Base-by-base conservation (phyloP, 495 filamentous ascomycete genomes). In the Astrocystis sublimbata region DNA sequence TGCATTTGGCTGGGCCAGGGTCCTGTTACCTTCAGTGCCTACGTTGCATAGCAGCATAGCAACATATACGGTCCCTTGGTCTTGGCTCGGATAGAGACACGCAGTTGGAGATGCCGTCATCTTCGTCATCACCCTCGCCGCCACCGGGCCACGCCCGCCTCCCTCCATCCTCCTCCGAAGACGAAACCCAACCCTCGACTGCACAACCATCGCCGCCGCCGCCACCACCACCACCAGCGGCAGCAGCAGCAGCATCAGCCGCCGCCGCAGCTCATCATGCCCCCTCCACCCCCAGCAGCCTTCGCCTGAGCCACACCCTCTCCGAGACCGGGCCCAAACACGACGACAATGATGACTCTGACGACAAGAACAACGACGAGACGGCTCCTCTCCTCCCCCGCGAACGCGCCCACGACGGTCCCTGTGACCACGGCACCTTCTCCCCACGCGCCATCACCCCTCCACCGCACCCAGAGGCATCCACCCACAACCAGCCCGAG, bases 391-490 rank as follows among this genome's bases (percentile, higher is more conserved):
- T 85, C 4, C 73, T 84, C 28, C 70, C 64, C 12, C 51, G 69
- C 23, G 75, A 78, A 47, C 70, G 65, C 23, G 68, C 68, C 3
- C 80, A 84, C 68, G 73, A 76, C 3, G 81, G 82, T 17, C 72
- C 76, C 55, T 92, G 88, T 77, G 83, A 85, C 62, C 89, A 93
- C 74, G 91, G 91, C 60, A 89, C 88, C n/a, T 91, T 92, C 72
- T 92, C 89, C 15, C 89, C 90, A 10, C 79, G 82, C n/a, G 76
- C 85, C 2, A 75, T 75, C 54, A 82, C 76, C 38, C 75, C 78
- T 10, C 71, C 80, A 26, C 75, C 78, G 42, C 81, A 78, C n/a
- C n/a, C n/a, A n/a, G n/a, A n/a, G n/a, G n/a, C n/a, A 57, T 63
- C 76, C n/a, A 76, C 70, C 30, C 75, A 67, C 65, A 50, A 62